A percentile compares a stretch with the other conserved stretches of the same genome.
Evolutionary conservation across 2,329 filamentous ascomycete species (phyloP).

Genomic region (Aspergillus fumigatiaffinis): DNA sequence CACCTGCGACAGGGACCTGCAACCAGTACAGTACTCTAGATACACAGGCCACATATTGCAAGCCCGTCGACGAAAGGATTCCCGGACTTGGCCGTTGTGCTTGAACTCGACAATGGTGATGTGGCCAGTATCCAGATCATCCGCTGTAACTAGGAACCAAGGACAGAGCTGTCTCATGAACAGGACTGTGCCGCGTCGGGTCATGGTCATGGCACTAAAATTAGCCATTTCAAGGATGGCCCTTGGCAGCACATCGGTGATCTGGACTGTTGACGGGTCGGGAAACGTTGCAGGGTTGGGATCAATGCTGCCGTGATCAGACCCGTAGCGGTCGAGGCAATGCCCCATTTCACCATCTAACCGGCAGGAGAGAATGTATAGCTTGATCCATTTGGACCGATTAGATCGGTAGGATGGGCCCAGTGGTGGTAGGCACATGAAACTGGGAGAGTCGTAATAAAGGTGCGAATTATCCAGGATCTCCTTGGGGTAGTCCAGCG

Average conservation of each 20-base stretch:
- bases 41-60: slow-evolving; percentile 1
- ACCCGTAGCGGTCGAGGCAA: background rate
- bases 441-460: background rate
- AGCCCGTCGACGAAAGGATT: background rate
- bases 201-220: background rate
- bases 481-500: background rate
- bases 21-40: background rate
- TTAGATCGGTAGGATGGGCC: background rate
- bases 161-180: background rate
- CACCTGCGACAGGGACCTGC: background rate
- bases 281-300: background rate
- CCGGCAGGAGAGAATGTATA: background rate
- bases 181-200: background rate
- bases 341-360: background rate
- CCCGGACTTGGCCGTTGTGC: background rate
- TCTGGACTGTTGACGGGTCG: background rate
- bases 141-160: background rate
- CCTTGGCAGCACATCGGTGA: background rate
- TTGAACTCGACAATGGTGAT: background rate
- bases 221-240: slow-evolving; percentile 1
- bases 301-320: background rate
- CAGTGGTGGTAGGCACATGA: background rate
- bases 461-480: background rate
- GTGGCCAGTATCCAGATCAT: background rate
- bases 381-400: background rate